Base-by-base conservation (phyloP, 306 rosid species). In the Quercus berberidifolia region DNA sequence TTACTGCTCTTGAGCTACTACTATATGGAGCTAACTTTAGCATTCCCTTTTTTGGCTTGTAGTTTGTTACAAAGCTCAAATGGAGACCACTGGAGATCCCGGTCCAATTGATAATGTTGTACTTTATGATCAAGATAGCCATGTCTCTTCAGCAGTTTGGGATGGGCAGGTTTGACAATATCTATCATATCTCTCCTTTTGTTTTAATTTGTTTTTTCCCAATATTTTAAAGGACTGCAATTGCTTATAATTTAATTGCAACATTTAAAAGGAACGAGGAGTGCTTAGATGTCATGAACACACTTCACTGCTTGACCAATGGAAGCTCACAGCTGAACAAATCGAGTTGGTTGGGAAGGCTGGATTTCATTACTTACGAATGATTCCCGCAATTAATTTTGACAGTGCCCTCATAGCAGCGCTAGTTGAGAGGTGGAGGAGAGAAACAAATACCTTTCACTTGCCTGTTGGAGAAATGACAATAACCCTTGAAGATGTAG, bases 381-480 rank as follows among this genome's bases (percentile, higher is more conserved):
- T 85, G 74, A 91, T 94, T 81, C 98, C 97, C 6, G 87, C 98
- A 4, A 89, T 94, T 84, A 88, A 86, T 83, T 97, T 94, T 33
- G 97, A 92, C 85, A 92, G 92, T 80, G 93, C 98, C 62, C 86
- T 94, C 75, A 92, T 94, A 81, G 92, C 98, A 1, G 97, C 97
- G 28, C 83, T 94, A 69, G 94, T 92, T 57, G 98, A 94, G 90
- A 89, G 97, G 81, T 92, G 98, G 97, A 92, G 98, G 83, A 88
- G 94, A 82, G 98, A 94, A 85, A 94, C 98, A n/a, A 94, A 94
- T 67, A 87, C 97, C 30, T 94, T 94, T 68, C 97, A 94, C 88
- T 80, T 94, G 56, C 87, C 91, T 12, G 88, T 88, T 59, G 98
- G 98, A 82, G 98, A 94, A 82, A 88, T 89, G 90, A 88, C 97